Conservation (phyloP, 306 rosid genomes). For the Acacia confusa region DNA sequence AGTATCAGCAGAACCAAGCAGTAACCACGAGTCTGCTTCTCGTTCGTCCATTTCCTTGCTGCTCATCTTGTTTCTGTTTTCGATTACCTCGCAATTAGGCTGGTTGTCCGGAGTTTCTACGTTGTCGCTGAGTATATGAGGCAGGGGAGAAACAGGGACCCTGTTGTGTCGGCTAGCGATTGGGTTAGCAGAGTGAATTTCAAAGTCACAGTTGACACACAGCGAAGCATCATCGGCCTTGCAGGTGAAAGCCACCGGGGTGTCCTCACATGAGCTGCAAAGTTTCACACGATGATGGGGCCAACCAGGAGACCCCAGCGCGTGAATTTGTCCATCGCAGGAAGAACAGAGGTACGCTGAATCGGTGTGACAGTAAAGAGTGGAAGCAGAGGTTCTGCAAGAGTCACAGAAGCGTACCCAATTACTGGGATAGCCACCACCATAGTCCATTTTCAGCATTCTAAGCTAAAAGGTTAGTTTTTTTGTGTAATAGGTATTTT, state of each 20-base stretch:
- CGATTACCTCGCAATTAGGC: not conserved
- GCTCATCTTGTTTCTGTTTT: not conserved
- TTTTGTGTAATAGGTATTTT: not conserved
- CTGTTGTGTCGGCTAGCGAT: constrained; percentile 20
- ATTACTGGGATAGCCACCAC: not conserved
- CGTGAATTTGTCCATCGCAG: constrained; percentile 12
- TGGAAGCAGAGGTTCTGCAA: not conserved
- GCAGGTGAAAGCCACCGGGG: constrained; percentile 23
- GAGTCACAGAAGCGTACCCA: constrained; percentile 2
- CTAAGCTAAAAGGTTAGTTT: not conserved
- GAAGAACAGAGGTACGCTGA: constrained; percentile 16
- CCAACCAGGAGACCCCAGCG: not conserved
- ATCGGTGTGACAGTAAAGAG: constrained; percentile 23
- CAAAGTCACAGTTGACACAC: constrained; percentile 19
- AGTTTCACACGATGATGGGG: constrained; percentile 15
- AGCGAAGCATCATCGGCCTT: constrained; percentile 31
- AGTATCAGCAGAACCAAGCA: constrained; percentile 11
- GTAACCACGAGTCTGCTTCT: constrained; percentile 13
- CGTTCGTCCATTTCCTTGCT: not conserved
- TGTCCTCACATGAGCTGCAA: constrained; percentile 16
- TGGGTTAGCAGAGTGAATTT: constrained; percentile 13
- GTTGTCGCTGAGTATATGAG: not conserved
- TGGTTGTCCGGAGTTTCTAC: not conserved
- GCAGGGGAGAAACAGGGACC: constrained; percentile 14
- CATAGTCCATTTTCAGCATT: constrained; percentile 11